Conservation (phyloP, 768 basidiomycete genomes). For the Mycena rebaudengoi region DNA sequence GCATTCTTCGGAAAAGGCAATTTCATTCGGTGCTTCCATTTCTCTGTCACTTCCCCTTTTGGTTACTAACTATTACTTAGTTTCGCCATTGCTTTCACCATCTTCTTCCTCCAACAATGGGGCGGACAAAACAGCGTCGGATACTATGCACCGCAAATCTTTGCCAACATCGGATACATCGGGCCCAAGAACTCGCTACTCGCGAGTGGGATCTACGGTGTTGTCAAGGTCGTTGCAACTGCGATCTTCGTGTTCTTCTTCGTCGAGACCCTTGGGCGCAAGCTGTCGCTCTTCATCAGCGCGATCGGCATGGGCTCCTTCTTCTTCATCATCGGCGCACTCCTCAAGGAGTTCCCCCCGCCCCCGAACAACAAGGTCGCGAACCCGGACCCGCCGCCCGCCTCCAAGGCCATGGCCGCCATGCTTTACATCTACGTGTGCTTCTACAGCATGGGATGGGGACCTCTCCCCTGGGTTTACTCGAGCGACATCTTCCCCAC, state of each 20-base stretch:
- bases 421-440: slow-evolving; percentile 89
- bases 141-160: slow-evolving; percentile 82
- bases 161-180: slow-evolving; percentile 76
- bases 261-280: slow-evolving; percentile 76
- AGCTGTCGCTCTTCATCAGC: slow-evolving; percentile 74
- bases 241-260: slow-evolving; percentile 71
- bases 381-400: slow-evolving; percentile 52
- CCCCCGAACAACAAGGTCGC: slow-evolving; percentile 37
- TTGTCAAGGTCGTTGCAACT: slow-evolving; percentile 61
- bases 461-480: slow-evolving; percentile 67
- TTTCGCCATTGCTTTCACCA: slow-evolving; percentile 73
- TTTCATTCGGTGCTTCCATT: slow-evolving; percentile 51
- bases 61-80: not conserved
- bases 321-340: slow-evolving; percentile 87
- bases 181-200: slow-evolving; percentile 68
- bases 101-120: slow-evolving; percentile 87
- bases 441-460: slow-evolving; percentile 91
- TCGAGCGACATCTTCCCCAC: slow-evolving; percentile 90
- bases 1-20: slow-evolving; percentile 87
- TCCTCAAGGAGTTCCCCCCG: slow-evolving; percentile 81
- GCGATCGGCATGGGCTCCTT: slow-evolving; percentile 80
- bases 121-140: slow-evolving; percentile 84
- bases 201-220: slow-evolving; percentile 66
- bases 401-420: slow-evolving; percentile 84
- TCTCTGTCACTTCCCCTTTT: not conserved